Percentiles rank a stretch among this genome's conserved stretches.
These are phyloP conservation scores for Penstemon davidsonii DNA, from an alignment of 257 asterid species.

Conservation along the genomic window DNA sequence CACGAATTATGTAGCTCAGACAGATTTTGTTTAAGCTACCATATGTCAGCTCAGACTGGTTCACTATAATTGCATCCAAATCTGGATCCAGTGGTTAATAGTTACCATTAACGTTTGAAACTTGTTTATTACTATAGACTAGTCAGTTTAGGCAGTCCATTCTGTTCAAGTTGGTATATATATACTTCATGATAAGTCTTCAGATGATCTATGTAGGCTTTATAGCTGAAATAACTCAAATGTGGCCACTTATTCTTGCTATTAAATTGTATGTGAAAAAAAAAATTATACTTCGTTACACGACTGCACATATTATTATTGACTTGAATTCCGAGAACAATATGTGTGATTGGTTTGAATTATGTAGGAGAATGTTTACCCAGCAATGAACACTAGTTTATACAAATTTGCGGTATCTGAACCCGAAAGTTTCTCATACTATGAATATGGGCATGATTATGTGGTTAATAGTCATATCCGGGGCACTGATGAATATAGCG, in stretches of 20 bases:
- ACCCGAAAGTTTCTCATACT: constrained; percentile 67
- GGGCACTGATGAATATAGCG: constrained; percentile 43
- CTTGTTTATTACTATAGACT: constrained; percentile 2
- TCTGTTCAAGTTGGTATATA: constrained; percentile 14
- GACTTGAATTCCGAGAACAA: constrained; percentile 3
- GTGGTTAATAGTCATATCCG: constrained; percentile 47
- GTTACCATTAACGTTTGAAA: not conserved
- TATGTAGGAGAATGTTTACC: constrained; percentile 70
- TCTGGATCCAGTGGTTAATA: constrained; percentile 1
- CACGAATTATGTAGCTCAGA: too few relatives aligned
- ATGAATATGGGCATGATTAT: constrained; percentile 60
- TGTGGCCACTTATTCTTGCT: not conserved
- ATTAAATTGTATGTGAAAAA: constrained; percentile 1
- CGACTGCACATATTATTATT: not conserved
- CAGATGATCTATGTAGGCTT: constrained; percentile 7
- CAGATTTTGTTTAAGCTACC: constrained; percentile 1
- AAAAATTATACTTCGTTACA: not conserved
- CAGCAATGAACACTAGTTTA: constrained; percentile 53
- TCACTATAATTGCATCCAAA: not conserved
- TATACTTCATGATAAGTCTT: not conserved
- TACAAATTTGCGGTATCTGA: constrained; percentile 75
- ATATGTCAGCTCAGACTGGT: not conserved
- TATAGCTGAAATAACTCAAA: not conserved
- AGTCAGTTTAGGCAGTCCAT: constrained; percentile 8
- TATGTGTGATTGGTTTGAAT: constrained; percentile 26